These are phyloP conservation scores for Trichoderma parareesei DNA, from an alignment of 495 filamentous ascomycete genomes.

Conservation along the genomic window DNA sequence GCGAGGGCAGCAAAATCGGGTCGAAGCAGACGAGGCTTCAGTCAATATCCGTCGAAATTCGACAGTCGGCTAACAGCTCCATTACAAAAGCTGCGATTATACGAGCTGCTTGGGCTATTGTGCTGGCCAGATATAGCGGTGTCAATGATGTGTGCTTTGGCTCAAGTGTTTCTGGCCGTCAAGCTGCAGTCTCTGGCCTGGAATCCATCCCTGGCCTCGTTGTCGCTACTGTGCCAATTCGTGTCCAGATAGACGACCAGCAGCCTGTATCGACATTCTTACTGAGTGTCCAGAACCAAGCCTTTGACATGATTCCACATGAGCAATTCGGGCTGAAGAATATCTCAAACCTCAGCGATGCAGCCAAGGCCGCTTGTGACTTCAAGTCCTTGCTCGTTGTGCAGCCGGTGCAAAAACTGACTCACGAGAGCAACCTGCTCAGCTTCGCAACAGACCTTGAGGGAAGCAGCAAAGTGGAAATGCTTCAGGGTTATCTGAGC, in stretches of 20 bases:
- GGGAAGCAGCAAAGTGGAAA: background rate
- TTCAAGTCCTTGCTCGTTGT: background rate
- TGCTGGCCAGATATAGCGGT: slow-evolving; percentile 28
- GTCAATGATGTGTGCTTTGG: slow-evolving; percentile 39
- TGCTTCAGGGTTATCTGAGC: background rate
- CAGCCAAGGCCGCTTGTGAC: slow-evolving; percentile 6
- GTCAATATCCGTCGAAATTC: background rate
- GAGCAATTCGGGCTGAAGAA: slow-evolving; percentile 40
- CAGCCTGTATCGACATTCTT: slow-evolving; percentile 15
- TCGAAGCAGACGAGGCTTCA: background rate
- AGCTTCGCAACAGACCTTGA: background rate
- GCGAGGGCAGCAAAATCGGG: background rate
- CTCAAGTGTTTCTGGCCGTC: slow-evolving; percentile 39
- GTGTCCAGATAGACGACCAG: slow-evolving; percentile 21
- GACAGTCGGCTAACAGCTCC: slow-evolving; percentile 11
- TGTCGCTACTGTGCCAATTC: slow-evolving; percentile 50
- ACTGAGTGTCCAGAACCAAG: slow-evolving; percentile 25
- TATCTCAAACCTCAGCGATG: slow-evolving; percentile 15
- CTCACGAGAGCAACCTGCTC: background rate
- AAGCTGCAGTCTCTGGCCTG: slow-evolving; percentile 36
- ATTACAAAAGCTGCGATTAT: slow-evolving; percentile 36
- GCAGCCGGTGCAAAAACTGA: slow-evolving; percentile 3
- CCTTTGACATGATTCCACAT: slow-evolving; percentile 29
- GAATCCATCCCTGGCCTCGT: slow-evolving; percentile 42
- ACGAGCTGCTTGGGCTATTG: slow-evolving; percentile 37